Conservation (phyloP, 768 basidiomycete genomes). For the Neoboletus subvelutipes region DNA sequence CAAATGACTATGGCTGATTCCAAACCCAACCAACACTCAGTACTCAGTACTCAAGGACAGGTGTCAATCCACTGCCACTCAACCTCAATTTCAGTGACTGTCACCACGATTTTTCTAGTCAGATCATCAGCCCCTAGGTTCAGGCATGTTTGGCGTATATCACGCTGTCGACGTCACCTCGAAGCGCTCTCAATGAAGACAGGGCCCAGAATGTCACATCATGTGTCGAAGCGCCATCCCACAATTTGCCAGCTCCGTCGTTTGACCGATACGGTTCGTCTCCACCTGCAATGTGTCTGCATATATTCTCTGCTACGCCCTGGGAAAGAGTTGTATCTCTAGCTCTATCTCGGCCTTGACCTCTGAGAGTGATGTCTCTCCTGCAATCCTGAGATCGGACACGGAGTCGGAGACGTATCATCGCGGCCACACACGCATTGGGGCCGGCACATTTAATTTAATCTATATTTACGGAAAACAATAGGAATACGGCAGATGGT, state of each 20-base stretch:
- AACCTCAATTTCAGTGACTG: not conserved
- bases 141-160: not conserved
- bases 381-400: no score
- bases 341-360: no score
- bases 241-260: not conserved
- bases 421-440: not conserved
- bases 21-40: no score
- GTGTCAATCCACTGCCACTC: not conserved
- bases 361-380: no score
- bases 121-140: not conserved
- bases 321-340: no score
- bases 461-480: no score
- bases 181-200: not conserved
- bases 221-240: not conserved
- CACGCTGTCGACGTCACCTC: not conserved
- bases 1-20: not conserved
- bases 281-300: no score
- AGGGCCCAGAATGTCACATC: not conserved
- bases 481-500: no score
- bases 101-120: not conserved
- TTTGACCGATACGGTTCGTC: no score
- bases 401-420: not conserved
- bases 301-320: no score
- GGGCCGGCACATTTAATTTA: no score
- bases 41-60: not conserved